Percentiles rank a stretch among this genome's conserved stretches.
phyloP scores from a whole-genome alignment of 2,329 filamentous ascomycete species.

The Sarocladium strictum region DNA sequence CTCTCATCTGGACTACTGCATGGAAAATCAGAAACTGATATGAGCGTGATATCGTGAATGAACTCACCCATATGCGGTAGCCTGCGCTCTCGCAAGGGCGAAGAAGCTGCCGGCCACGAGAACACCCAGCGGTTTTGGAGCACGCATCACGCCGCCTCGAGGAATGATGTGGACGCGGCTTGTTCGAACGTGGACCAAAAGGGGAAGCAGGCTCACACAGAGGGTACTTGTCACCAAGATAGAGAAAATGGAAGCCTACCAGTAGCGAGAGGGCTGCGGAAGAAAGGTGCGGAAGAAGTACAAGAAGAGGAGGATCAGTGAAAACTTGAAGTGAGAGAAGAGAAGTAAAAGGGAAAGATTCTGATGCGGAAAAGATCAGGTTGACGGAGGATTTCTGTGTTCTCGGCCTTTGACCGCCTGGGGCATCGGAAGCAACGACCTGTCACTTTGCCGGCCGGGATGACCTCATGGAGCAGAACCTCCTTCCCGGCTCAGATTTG shows the following conservation, averaged over 20 bases:
- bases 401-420: background rate
- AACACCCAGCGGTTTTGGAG: conserved; percentile 6
- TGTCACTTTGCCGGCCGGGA: background rate
- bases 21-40: background rate
- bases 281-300: conserved; percentile 12
- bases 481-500: background rate
- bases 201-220: too few relatives aligned
- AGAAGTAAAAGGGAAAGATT: conserved; percentile 10
- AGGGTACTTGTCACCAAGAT: background rate
- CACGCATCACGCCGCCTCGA: conserved; percentile 6
- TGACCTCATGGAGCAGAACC: background rate
- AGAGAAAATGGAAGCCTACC: background rate
- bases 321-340: conserved; percentile 7
- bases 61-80: conserved; percentile 10
- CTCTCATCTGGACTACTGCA: background rate
- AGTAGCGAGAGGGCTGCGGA: conserved; percentile 13
- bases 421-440: background rate
- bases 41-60: background rate
- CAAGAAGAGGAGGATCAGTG: conserved; percentile 15
- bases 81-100: conserved; percentile 5
- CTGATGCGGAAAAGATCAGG: background rate
- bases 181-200: too few relatives aligned
- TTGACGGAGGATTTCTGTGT: background rate
- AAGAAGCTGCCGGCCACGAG: conserved; percentile 10
- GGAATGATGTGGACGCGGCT: too few relatives aligned